Evolutionary conservation across 331 rosid species (phyloP), one percentile per base, ranked within the genome.

Genomic region (Dryas integrifolia): DNA sequence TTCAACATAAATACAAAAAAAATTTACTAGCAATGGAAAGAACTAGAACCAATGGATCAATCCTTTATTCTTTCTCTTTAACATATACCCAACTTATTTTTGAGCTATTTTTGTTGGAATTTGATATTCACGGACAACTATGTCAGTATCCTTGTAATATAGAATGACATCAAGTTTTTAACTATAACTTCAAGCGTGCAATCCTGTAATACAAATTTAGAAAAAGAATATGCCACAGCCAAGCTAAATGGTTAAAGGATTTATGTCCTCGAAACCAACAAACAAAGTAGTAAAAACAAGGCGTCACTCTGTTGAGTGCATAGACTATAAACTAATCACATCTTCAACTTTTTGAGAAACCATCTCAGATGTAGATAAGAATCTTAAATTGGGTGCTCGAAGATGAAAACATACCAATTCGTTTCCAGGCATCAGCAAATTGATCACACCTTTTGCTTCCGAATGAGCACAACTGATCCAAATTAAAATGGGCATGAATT

Each of bases 401-500:
- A 68, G 39, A 61, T 58, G 74, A 67, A 71, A 51, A 47, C 87
- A 50, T 85, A 94, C 97, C 96, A 77, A 89, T 88, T 73, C 80
- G 72, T 78, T 86, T 85, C 98, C 96, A 94, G 16, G 74, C 81
- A 72, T 81, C 86, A 9, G 83, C 88, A 83, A 91, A 94, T 48
- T 81, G 86, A 52, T 77, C 85, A 76, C 88, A 94, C 12, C 66
- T 88, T 65, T 84, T 82, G 84, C 97, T 94, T 69, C 96, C 97
- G 46, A 73, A 72, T 67, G 98, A 94, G 85, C 82, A 86, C 77
- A 94, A 52, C 98, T 91, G 87, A 72, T 73, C 64, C 82, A 82
- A 74, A 80, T 71, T 70, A 47, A 65, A 84, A 58, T n/a, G 10
- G 79, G 46, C 38, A 77, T 7, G n/a, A 43, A 11, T 24, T 57